Base-by-base conservation (phyloP, 2,329 filamentous ascomycete genomes). In the Fusarium caatingaense region DNA sequence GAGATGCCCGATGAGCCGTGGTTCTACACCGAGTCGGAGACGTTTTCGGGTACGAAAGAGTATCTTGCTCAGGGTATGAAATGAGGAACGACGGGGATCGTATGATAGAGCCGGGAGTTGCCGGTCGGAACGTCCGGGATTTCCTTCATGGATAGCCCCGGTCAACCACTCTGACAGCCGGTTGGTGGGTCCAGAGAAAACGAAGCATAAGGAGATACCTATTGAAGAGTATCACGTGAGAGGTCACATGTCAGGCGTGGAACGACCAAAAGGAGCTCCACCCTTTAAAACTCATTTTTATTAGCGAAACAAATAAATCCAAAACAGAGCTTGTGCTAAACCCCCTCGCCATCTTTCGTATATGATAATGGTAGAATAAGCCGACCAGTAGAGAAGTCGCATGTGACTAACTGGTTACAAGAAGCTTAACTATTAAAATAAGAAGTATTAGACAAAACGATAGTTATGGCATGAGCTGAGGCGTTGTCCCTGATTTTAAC, bases 1-100 rank as follows among this genome's bases (percentile, higher is more conserved):
- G 62, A 65, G 20, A 65, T 65, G 62, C 62, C 23, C 0, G 62
- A 65, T 5, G 62, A 65, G 13, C 62, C 62, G 0, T 65, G 62
- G 62, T 65, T 65, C 3, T 65, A 65, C 11, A 34, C 48, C 0
- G 62, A 30, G 16, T 2, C 18, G 3, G 62, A 65, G 30, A 65
- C 62, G 0, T 60, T 47, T 11, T 65, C 62, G 2, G 37, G 44
- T 21, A 65, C 62, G 0, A 65, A 65, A 7, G 62, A 65, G 27
- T 65, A 65, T 16, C 62, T 65, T 2, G 48, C 62, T 3, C 32
- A 60, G 7, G 62, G 62, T 3, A 65, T 65, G 62, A 30, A 65
- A 23, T 65, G 21, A 51, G 12, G 18, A 13, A 8, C 4, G 6
- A 8, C 8, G 20, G 8, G 21, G 15, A 15, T 8, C 12, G 18